These are phyloP conservation scores for Podospora pseudoanserina DNA, from an alignment of 495 filamentous ascomycete species.

Conservation along the genomic window DNA sequence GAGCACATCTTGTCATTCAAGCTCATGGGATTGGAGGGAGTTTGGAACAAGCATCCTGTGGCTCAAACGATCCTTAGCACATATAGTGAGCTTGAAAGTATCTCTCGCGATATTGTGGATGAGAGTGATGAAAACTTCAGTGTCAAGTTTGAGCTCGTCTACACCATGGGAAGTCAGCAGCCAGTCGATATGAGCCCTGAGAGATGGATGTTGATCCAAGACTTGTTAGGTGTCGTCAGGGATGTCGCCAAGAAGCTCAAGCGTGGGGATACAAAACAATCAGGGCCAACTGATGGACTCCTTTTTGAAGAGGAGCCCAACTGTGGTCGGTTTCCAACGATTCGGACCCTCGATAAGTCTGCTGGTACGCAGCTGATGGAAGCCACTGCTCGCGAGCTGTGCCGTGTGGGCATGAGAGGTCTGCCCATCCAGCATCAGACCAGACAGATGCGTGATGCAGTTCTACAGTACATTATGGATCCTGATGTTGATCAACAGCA, in stretches of 20 bases:
- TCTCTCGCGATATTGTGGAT: constrained; percentile 56
- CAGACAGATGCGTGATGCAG: constrained; percentile 30
- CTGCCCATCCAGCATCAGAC: constrained; percentile 44
- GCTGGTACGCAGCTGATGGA: constrained; percentile 34
- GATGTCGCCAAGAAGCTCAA: constrained; percentile 28
- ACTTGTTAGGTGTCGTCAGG: constrained; percentile 40
- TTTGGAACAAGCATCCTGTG: constrained; percentile 16
- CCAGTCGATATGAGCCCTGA: constrained; percentile 54
- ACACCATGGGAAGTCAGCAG: constrained; percentile 59
- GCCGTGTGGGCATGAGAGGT: constrained; percentile 35
- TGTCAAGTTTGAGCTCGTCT: constrained; percentile 60
- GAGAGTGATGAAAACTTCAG: constrained; percentile 66
- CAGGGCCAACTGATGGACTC: constrained; percentile 4
- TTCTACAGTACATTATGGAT: constrained; percentile 45
- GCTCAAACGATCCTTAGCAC: constrained; percentile 38
- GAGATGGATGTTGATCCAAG: constrained; percentile 59
- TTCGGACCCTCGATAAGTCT: constrained; percentile 40
- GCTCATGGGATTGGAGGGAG: constrained; percentile 58
- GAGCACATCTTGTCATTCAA: constrained; percentile 70
- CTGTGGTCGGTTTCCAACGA: constrained; percentile 39
- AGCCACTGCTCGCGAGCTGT: constrained; percentile 35
- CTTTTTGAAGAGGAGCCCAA: constrained; percentile 13
- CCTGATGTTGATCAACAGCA: constrained; percentile 27
- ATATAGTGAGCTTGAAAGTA: constrained; percentile 40
- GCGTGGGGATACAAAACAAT: constrained; percentile 38